Base-by-base conservation (phyloP, 2,329 filamentous ascomycete species). In the Phaeosphaeriaceae sp. region DNA sequence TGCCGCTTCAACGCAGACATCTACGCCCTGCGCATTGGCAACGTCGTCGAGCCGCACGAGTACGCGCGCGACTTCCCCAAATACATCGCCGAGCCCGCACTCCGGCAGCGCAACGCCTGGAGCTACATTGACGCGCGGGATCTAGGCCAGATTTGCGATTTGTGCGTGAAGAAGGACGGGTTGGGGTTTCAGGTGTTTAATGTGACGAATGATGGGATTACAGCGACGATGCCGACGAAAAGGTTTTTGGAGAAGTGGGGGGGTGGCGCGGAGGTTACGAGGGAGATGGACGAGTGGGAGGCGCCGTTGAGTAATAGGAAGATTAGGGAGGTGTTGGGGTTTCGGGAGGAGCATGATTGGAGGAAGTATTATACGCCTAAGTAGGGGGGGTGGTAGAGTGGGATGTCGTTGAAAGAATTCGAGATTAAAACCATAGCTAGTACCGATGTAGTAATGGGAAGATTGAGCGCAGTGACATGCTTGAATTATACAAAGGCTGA, bases 121-220 rank as follows among this genome's bases (percentile, higher is more conserved):
- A 80, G 77, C 17, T 87, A 87, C 63, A 84, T 83, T 17, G 84
- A 87, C 63, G 82, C 82, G 0, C 68, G 83, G 3, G 84, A 87
- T 58, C 65, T 87, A 2, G 85, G 83, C 0, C 81, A 83, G 66
- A 86, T 87, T 48, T 86, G 82, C 61, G 74, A 85, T 54, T 60
- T 81, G 7, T 78, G 75, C 15, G 75, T 86, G 4, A 56, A 77
- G 51, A 81, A 79, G 56, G 76, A 77, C 60, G 83, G 81, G 0
- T 60, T 87, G 8, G 84, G 84, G 0, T 87, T 84, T 57, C 83
- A 87, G 61, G 72, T 86, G 0, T 87, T 87, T 68, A 87, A 87
- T 61, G 84, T 83, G 1, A 84, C 83, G 0, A 87, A 87, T 60
- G 79, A 84, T 59, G 81, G 77, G 2, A 86, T 86, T 40, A 87